Base-by-base conservation (phyloP, 1,284 basidiomycete genomes). In the Stygiomarasmius scandens region DNA sequence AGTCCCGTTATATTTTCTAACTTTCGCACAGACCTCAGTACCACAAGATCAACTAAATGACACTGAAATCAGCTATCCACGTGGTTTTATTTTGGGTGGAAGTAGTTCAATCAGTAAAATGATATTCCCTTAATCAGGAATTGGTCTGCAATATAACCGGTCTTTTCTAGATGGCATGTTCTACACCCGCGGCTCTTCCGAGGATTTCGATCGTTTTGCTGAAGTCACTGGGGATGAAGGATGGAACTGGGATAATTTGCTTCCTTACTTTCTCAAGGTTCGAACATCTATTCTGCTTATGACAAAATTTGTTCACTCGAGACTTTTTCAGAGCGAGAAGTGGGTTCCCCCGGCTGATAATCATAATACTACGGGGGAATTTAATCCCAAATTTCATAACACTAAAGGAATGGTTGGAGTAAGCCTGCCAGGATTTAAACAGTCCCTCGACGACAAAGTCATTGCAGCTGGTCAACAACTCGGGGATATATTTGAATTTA, bases 71-170 rank as follows among this genome's bases (percentile, higher is more conserved):
- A 12, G 60, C 1, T 75, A 73, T 52, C 59, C 71, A 11, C 60
- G 76, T 22, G 77, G 77, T 1, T 63, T 67, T 48, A 63, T 75
- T 1, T 65, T 78, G 2, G 77, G 77, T 10, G 77, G 77, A 4
- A 67, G 66, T n/a, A 74, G 70, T 16, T 66, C 69, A 16, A 66
- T 74, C 50, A 77, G 75, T 76, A 49, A 63, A n/a, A n/a, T n/a
- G n/a, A n/a, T n/a, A n/a, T n/a, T n/a, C n/a, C n/a, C n/a, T n/a
- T n/a, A n/a, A n/a, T n/a, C n/a, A n/a, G n/a, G n/a, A n/a, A n/a
- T n/a, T n/a, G n/a, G n/a, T n/a, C n/a, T n/a, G n/a, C n/a, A n/a
- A n/a, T n/a, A n/a, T n/a, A n/a, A n/a, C n/a, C n/a, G n/a, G n/a
- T n/a, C n/a, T n/a, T n/a, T n/a, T n/a, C n/a, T n/a, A 66, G 67